Conservation (phyloP, 2,329 filamentous ascomycete genomes). For the Helotiales sp. region DNA sequence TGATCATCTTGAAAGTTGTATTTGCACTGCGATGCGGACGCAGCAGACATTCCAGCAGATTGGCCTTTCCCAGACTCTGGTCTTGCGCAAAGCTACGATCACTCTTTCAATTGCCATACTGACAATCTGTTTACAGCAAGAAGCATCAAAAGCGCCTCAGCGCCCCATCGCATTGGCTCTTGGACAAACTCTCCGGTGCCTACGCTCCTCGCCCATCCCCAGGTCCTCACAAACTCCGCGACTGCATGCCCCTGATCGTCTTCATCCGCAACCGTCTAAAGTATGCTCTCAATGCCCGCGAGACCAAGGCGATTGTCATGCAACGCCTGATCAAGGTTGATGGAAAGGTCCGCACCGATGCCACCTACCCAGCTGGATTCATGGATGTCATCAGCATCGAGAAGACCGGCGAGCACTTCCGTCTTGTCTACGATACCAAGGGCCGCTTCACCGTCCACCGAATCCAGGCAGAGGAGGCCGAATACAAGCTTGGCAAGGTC, state of each 20-base stretch:
- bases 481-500: constrained; percentile 99
- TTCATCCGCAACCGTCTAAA: constrained; percentile 97
- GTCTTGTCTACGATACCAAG: constrained; percentile 99
- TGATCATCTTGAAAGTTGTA: not conserved
- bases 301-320: constrained; percentile 98
- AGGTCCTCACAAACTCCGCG: constrained; percentile 99
- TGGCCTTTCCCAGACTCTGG: not conserved
- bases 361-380: constrained; percentile 96
- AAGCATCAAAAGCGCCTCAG: constrained; percentile 99
- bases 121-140: constrained; percentile 64
- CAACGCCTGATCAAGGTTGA: constrained; percentile 99
- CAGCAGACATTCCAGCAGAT: not conserved
- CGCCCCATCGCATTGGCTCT: constrained; percentile 98
- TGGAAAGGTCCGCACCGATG: constrained; percentile 98
- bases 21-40: not conserved
- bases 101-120: constrained; percentile 17
- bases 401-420: constrained; percentile 99
- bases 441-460: constrained; percentile 99
- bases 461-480: constrained; percentile 97
- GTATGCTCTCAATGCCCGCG: constrained; percentile 98
- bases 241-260: constrained; percentile 98
- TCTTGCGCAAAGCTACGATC: not conserved
- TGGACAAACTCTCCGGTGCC: constrained; percentile 98
- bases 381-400: constrained; percentile 99
- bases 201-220: constrained; percentile 74